Evolutionary conservation across 352 stramenopile genomes (phyloP).

Genomic region (Phytophthora quininea): DNA sequence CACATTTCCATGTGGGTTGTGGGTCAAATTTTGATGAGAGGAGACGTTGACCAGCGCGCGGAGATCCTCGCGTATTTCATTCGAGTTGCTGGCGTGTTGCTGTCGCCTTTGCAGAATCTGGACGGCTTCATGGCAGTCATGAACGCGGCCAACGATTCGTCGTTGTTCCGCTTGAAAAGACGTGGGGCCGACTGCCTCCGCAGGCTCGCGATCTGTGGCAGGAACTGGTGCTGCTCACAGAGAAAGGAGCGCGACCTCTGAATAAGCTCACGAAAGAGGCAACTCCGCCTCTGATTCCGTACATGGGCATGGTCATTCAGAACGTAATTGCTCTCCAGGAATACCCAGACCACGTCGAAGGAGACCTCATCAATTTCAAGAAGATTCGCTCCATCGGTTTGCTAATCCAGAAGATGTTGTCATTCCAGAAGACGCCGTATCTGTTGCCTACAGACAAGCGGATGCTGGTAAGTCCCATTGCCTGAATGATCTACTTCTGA

Average conservation of each 20-base stretch:
- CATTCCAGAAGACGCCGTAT: slow-evolving; percentile 81
- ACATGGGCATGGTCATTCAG: slow-evolving; percentile 87
- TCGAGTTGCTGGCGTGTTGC: slow-evolving; percentile 74
- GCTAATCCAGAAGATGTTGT: slow-evolving; percentile 63
- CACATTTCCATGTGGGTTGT: slow-evolving; percentile 89
- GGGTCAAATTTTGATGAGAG: slow-evolving; percentile 74
- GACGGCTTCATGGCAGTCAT: slow-evolving; percentile 92
- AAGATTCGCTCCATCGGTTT: slow-evolving; percentile 81
- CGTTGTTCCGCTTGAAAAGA: slow-evolving; percentile 89
- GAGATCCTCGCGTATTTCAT: slow-evolving; percentile 88
- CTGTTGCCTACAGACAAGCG: slow-evolving; percentile 80
- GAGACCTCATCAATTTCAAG: slow-evolving; percentile 88
- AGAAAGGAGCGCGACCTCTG: slow-evolving; percentile 78
- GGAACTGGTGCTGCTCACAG: slow-evolving; percentile 80
- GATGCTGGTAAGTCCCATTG: slow-evolving; percentile 62
- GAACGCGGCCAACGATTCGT: slow-evolving; percentile 89
- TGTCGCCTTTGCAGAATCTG: slow-evolving; percentile 84
- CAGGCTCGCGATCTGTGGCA: slow-evolving; percentile 83
- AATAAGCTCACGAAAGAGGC: slow-evolving; percentile 85
- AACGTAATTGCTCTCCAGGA: slow-evolving; percentile 86
- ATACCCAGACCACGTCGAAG: slow-evolving; percentile 78
- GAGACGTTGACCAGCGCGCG: slow-evolving; percentile 81
- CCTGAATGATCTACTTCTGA: slow-evolving; percentile 3
- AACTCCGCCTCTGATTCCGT: slow-evolving; percentile 74
- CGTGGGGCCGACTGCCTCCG: slow-evolving; percentile 72